phyloP scores from a whole-genome alignment of 148 eudicot genomes.

The Chenopodium berlandieri region DNA sequence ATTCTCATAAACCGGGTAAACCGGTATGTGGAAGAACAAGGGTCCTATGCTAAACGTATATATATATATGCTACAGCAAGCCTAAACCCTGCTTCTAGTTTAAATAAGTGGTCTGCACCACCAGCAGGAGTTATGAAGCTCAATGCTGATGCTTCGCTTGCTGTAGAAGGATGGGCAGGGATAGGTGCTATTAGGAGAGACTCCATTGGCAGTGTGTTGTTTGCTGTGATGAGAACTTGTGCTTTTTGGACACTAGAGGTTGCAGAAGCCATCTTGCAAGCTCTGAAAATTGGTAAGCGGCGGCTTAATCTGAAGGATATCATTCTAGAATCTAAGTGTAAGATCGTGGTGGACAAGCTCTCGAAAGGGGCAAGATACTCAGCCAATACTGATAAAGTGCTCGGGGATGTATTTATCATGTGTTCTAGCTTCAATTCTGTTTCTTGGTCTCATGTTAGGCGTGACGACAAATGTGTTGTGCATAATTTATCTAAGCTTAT shows the following conservation, averaged over 20 bases:
- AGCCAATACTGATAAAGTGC: too few relatives aligned
- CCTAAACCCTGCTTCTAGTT: rapidly evolving
- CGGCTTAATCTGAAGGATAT: not conserved
- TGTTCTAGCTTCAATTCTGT: not conserved
- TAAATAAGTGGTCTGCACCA: not conserved
- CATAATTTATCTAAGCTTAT: not conserved
- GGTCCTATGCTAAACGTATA: too few relatives aligned
- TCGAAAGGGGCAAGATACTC: not conserved
- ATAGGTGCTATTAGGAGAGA: not conserved
- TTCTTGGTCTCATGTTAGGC: not conserved
- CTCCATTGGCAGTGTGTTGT: not conserved
- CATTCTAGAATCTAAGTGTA: not conserved
- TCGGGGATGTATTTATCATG: not conserved
- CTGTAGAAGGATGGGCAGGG: not conserved
- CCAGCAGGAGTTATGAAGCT: not conserved
- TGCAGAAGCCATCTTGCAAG: not conserved
- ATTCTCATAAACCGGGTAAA: too few relatives aligned
- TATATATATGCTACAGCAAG: too few relatives aligned
- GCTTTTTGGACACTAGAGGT: not conserved
- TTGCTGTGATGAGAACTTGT: not conserved
- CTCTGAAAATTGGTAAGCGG: not conserved
- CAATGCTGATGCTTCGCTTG: not conserved
- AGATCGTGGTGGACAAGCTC: not conserved
- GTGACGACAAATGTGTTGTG: not conserved
- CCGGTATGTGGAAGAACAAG: too few relatives aligned